Evolutionary conservation across 768 basidiomycete genomes (phyloP).

Genomic region (Suillus ampliporus): DNA sequence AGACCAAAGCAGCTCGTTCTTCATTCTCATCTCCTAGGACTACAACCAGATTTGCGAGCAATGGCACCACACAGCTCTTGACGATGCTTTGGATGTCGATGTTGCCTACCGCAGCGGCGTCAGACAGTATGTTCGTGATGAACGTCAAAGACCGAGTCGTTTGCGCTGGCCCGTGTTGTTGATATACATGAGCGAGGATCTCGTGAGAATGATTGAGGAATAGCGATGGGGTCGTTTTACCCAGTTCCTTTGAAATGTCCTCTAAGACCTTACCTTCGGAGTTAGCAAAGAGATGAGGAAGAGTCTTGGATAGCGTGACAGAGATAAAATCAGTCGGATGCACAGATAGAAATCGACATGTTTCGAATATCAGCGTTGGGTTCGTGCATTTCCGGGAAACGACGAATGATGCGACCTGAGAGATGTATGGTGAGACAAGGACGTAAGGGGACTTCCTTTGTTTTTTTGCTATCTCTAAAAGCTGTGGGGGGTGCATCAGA

Average conservation of each 20-base stretch:
- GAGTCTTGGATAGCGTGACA: slow-evolving; percentile 63
- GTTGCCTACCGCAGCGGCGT: slow-evolving; percentile 48
- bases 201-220: slow-evolving; percentile 62
- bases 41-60: slow-evolving; percentile 79
- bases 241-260: slow-evolving; percentile 60
- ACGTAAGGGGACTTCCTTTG: slow-evolving; percentile 68
- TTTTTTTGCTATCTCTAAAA: slow-evolving; percentile 59
- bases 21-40: slow-evolving; percentile 74
- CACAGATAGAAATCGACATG: slow-evolving; percentile 70
- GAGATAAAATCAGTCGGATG: slow-evolving; percentile 64
- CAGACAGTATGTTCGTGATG: slow-evolving; percentile 60
- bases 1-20: slow-evolving; percentile 49
- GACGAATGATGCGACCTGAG: slow-evolving; percentile 68
- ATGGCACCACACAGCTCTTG: slow-evolving; percentile 66
- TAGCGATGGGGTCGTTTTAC: slow-evolving; percentile 49
- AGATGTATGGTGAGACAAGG: slow-evolving; percentile 72
- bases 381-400: slow-evolving; percentile 61
- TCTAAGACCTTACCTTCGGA: slow-evolving; percentile 64
- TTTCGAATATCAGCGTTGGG: slow-evolving; percentile 63
- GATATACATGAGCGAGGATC: slow-evolving; percentile 71
- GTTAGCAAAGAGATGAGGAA: slow-evolving; percentile 72
- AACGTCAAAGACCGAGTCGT: slow-evolving; percentile 68
- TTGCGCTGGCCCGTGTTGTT: slow-evolving; percentile 56
- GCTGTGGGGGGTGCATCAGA: slow-evolving; percentile 43
- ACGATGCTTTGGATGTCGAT: slow-evolving; percentile 58